Evolutionary conservation across 192 early-diverging fungal species (phyloP), one percentile per base, ranked within the genome.

Genomic region (Entomortierella beljakovae): DNA sequence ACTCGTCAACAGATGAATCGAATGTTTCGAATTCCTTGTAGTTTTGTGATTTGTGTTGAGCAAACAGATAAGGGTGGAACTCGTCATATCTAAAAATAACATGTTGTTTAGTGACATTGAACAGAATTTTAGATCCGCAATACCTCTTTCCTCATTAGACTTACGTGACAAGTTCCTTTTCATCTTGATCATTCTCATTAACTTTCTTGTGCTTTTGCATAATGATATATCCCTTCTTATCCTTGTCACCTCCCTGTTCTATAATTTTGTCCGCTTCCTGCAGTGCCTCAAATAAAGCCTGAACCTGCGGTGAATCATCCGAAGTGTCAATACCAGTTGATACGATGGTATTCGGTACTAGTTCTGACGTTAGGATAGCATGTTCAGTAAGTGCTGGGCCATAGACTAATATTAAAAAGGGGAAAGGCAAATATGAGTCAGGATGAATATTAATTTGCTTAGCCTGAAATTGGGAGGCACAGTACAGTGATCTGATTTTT

Each of bases 301-400:
- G 66, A 34, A 97, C 61, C 35, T 87, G 82, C 18, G 85, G 80
- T 2, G 90, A 93, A 23, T 86, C 86, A 18, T 85, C 80, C 16
- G 84, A 82, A 3, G 64, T 71, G 52, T 95, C 91, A 32, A 93
- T 58, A 18, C 85, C 90, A 6, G 87, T 87, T 0, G 88, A 73
- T 2, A 92, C 84, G 8, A 89, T 85, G 29, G 87, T 52, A 46
- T 88, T 85, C 1, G 91, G 89, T 49, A 89, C 83, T 31, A 97
- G 69, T 3, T 87, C 86, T 9, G 93, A 90, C 11, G 72, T 79
- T 28, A 91, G 31, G 31, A 97, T 85, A 10, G 90, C 88, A 72
- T 96, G 94, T 69, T 99, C 97, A 6, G 92, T 85, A 42, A 99
- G 86, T 11, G 94, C 88, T 15, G 96, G 95, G 0, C 97, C 97